Percentiles rank a stretch among this genome's conserved stretches.
phyloP scores from a whole-genome alignment of 495 filamentous ascomycete genomes.

The Astrothelium macrocarpum region DNA sequence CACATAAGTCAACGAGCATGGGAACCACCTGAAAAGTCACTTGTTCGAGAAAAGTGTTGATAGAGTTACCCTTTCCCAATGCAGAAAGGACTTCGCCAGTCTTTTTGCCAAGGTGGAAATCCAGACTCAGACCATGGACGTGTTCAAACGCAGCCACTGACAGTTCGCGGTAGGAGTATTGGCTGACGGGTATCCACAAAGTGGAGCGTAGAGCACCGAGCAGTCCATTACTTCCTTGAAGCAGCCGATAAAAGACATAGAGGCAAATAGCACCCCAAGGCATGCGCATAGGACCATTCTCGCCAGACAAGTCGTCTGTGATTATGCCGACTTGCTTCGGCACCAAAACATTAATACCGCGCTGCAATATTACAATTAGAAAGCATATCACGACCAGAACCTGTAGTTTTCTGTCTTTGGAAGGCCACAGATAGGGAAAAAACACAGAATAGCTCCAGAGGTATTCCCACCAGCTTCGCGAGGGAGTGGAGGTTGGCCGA shows the following conservation, averaged over 20 bases:
- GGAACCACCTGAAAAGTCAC: constrained; percentile 91
- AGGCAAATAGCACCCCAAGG: constrained; percentile 66
- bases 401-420: constrained; percentile 61
- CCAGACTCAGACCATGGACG: constrained; percentile 85
- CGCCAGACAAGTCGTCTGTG: constrained; percentile 52
- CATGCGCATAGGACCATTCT: constrained; percentile 39
- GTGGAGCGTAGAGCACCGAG: constrained; percentile 71
- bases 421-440: constrained; percentile 91
- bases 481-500: constrained; percentile 53
- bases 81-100: constrained; percentile 93
- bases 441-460: constrained; percentile 77
- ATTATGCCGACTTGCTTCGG: constrained; percentile 68
- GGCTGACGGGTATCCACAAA: constrained; percentile 90
- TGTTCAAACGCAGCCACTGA: constrained; percentile 95
- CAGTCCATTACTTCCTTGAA: constrained; percentile 81
- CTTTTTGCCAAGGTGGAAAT: constrained; percentile 94
- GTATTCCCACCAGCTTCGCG: constrained; percentile 84
- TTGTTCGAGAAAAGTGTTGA: constrained; percentile 94
- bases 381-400: constrained; percentile 72
- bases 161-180: constrained; percentile 91
- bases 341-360: constrained; percentile 70
- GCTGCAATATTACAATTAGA: constrained; percentile 61
- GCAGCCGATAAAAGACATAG: constrained; percentile 70
- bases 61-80: constrained; percentile 87
- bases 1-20: constrained; percentile 81